Base-by-base conservation (phyloP, 2,329 filamentous ascomycete species). In the Peltaster fructicola region DNA sequence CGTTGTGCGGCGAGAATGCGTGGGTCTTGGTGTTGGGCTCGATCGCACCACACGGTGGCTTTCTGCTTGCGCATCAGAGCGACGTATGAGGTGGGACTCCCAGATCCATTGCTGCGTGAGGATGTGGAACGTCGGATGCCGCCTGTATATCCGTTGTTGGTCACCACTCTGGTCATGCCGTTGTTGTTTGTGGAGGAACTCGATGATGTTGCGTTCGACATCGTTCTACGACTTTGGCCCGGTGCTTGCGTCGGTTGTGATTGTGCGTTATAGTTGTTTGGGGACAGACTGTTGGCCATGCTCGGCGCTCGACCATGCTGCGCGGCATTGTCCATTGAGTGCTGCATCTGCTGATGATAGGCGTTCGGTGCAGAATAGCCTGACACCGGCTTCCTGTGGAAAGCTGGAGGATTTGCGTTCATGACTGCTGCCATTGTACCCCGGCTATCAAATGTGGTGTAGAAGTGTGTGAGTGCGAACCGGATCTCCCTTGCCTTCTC, bases 21-120 rank as follows among this genome's bases (percentile, higher is more conserved):
- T 1, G 85, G 80, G 48, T 98, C 88, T 52, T 95, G 82, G 33
- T 79, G 73, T 50, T 98, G 88, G 7, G 85, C 68, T 26, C 84
- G 75, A 47, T 95, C 88, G 57, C 84, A 93, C 88, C 88, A 98
- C 4, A 98, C 88, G 0, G 88, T 98, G 15, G 82, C 88, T 51
- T 95, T 95, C 54, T 98, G 88, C 50, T 84, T 85, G 34, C 88
- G 72, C 56, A 98, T 74, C n/a, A 93, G 64, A 17, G 88, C 84
- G 25, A 98, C 88, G 52, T 98, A 98, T 36, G 81, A 73, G n/a
- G 64, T 64, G 2, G 75, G 56, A 33, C 67, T 65, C 9, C 59
- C 47, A 24, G 56, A 59, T 27, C 57, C 59, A 12, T 50, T 43
- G 12, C 80, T 90, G 40, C 80, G 72, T 25, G 76, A 77, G 3